Evolutionary conservation across 352 stramenopile species (phyloP).

Genomic region (Phytophthora pistaciae): DNA sequence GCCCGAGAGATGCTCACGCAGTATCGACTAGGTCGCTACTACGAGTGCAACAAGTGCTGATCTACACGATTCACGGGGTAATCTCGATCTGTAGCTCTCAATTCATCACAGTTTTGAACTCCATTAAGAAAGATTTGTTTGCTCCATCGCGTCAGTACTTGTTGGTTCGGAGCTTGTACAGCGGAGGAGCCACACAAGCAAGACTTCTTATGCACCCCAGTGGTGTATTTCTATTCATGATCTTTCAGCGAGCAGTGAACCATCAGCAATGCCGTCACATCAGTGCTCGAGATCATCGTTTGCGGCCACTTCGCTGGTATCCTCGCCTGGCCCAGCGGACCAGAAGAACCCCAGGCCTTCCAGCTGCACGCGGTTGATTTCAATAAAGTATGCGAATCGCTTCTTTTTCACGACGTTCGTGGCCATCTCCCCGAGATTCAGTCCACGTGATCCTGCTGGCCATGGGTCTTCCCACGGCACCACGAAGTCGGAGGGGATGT

Average conservation of each 20-base stretch:
- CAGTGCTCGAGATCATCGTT: not conserved
- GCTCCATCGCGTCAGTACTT: too few relatives aligned
- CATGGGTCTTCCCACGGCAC: slow-evolving; percentile 52
- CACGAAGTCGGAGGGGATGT: slow-evolving; percentile 55
- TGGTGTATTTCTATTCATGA: too few relatives aligned
- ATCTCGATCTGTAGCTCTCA: too few relatives aligned
- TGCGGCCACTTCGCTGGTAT: slow-evolving; percentile 1
- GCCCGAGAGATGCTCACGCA: slow-evolving; percentile 56
- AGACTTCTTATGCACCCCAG: too few relatives aligned
- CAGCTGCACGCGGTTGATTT: slow-evolving; percentile 58
- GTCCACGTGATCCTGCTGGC: slow-evolving; percentile 41
- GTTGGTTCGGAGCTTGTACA: too few relatives aligned
- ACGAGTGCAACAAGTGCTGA: slow-evolving; percentile 61
- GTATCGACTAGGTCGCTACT: slow-evolving; percentile 73
- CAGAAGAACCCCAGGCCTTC: slow-evolving; percentile 63
- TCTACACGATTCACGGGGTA: too few relatives aligned
- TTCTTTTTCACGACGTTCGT: slow-evolving; percentile 25
- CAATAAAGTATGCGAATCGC: slow-evolving; percentile 57
- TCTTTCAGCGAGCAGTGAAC: too few relatives aligned
- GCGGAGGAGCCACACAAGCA: too few relatives aligned
- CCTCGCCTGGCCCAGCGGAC: slow-evolving; percentile 25
- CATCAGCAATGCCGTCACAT: too few relatives aligned
- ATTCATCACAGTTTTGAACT: too few relatives aligned
- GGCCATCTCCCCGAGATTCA: slow-evolving; percentile 51
- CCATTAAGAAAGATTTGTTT: too few relatives aligned